Percentiles rank a stretch among this genome's conserved stretches.
These are phyloP conservation scores for Bertia moriformis DNA, from an alignment of 2,329 filamentous ascomycete species.

Conservation along the genomic window DNA sequence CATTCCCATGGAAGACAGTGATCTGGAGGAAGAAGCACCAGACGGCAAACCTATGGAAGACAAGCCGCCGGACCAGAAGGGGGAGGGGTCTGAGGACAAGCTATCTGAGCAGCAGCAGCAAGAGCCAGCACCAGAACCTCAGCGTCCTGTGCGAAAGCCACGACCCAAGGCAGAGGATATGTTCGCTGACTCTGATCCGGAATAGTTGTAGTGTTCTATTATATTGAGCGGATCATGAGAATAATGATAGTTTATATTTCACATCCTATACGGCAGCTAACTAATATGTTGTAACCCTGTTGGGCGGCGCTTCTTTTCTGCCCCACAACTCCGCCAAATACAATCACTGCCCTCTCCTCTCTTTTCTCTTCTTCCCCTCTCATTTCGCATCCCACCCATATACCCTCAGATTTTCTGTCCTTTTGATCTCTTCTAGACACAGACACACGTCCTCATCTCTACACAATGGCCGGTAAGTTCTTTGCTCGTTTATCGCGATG, in stretches of 20 bases:
- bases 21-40: constrained; percentile 3
- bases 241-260: background rate
- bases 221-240: no score
- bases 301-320: no score
- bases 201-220: background rate
- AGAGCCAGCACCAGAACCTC: background rate
- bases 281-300: background rate
- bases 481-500: background rate
- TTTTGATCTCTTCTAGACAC: background rate
- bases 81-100: background rate
- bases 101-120: background rate
- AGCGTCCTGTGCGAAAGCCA: background rate
- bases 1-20: constrained; percentile 12
- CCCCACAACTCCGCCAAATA: background rate
- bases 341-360: background rate
- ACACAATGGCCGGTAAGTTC: constrained; percentile 15
- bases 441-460: no score
- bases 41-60: background rate
- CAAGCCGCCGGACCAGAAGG: background rate
- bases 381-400: background rate
- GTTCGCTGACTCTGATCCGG: background rate
- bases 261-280: background rate
- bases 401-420: no score
- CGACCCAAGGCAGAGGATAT: background rate
- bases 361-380: background rate